phyloP scores from a whole-genome alignment of 257 asterid genomes.

The Solanum gandarillasii region DNA sequence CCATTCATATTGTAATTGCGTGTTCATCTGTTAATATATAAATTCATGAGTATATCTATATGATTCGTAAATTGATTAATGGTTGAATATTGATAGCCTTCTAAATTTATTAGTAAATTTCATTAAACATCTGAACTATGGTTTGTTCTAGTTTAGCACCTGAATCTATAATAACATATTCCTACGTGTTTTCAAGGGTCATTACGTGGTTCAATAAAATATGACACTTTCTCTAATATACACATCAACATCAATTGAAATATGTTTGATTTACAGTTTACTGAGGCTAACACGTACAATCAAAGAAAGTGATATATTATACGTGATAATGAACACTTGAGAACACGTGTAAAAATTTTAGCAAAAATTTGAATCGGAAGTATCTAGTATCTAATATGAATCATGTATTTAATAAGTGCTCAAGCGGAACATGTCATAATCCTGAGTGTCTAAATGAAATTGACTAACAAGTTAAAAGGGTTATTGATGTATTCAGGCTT shows the following conservation, averaged over 20 bases:
- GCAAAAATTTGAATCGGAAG: not conserved
- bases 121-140: not conserved
- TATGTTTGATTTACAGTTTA: too few species aligned
- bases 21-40: not conserved
- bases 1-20: constrained; percentile 23
- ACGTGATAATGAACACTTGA: not conserved
- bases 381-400: not conserved
- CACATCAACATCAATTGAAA: not conserved
- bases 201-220: not conserved
- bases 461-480: not conserved
- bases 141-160: not conserved
- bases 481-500: not conserved
- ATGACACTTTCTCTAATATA: not conserved
- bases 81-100: fast-evolving
- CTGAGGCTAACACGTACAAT: not conserved
- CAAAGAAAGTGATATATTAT: not conserved
- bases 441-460: not conserved
- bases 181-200: not conserved
- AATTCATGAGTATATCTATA: not conserved
- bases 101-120: not conserved
- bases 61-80: not conserved
- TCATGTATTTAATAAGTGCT: not conserved
- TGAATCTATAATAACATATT: not conserved
- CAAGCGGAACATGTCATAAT: not conserved
- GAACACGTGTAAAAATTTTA: too few species aligned